Percentiles rank a stretch among this genome's conserved stretches.
phyloP scores from a whole-genome alignment of 805 yeast genomes.

The Saccharomyces kudriavzevii region DNA sequence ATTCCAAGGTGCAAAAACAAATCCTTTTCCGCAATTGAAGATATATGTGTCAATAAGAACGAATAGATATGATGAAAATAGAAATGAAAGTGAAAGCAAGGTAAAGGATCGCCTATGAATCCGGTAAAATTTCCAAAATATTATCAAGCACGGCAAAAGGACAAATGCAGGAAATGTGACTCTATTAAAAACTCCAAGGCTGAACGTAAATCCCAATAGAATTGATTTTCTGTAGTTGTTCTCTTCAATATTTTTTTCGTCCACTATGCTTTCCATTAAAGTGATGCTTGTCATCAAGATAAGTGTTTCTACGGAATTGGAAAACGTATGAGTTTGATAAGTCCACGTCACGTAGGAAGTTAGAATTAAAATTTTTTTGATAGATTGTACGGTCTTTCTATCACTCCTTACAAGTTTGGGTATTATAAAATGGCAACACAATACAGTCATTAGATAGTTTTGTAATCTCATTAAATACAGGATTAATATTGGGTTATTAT shows the following conservation, averaged over 20 bases:
- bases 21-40: conserved; percentile 21
- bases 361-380: conserved; percentile 31
- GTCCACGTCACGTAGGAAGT: conserved; percentile 66
- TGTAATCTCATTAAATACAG: conserved; percentile 49
- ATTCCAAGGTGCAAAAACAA: conserved; percentile 63
- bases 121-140: conserved; percentile 37
- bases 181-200: conserved; percentile 76
- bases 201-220: conserved; percentile 40
- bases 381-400: conserved; percentile 6
- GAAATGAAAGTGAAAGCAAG: conserved; percentile 31
- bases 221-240: conserved; percentile 11
- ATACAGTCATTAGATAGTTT: conserved; percentile 29
- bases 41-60: conserved; percentile 48
- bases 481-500: conserved; percentile 39
- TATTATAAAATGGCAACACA: neutral
- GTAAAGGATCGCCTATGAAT: conserved; percentile 30
- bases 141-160: conserved; percentile 47
- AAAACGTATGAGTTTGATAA: conserved; percentile 79
- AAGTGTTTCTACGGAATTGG: conserved; percentile 74
- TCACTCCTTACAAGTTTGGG: conserved; percentile 12
- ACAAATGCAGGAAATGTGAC: conserved; percentile 76
- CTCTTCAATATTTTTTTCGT: neutral
- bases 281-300: conserved; percentile 35
- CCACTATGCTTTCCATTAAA: conserved; percentile 29
- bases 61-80: conserved; percentile 30